Percentiles rank a stretch among this genome's conserved stretches.
phyloP scores from a whole-genome alignment of 352 stramenopile species.

The Phytophthora cactorum region DNA sequence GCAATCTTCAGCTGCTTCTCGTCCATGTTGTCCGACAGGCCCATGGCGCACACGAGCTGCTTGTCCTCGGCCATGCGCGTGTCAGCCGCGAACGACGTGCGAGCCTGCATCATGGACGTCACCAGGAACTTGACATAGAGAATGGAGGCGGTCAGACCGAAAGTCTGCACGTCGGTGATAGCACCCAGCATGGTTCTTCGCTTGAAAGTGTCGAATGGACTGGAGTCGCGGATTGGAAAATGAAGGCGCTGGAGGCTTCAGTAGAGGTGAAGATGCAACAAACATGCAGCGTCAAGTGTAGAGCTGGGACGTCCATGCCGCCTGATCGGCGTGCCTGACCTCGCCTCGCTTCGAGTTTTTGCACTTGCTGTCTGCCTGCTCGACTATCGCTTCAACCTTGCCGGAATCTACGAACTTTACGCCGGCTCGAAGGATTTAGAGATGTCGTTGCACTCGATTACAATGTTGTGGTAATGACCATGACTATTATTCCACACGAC shows the following conservation, averaged over 20 bases:
- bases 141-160: slow-evolving; percentile 37
- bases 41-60: slow-evolving; percentile 34
- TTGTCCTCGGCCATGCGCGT: slow-evolving; percentile 51
- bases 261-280: neutral
- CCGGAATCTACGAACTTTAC: no score
- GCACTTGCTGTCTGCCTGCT: neutral
- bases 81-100: slow-evolving; percentile 53
- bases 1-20: slow-evolving; percentile 33
- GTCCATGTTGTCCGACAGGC: slow-evolving; percentile 23
- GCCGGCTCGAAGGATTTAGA: no score
- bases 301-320: slow-evolving; percentile 5
- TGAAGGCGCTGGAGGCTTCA: neutral
- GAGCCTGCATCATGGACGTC: slow-evolving; percentile 53
- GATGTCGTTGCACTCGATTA: no score
- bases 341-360: slow-evolving; percentile 7
- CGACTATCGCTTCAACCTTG: neutral
- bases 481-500: no score
- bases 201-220: slow-evolving; percentile 6
- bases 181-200: slow-evolving; percentile 18
- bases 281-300: neutral
- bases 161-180: slow-evolving; percentile 37
- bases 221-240: slow-evolving; percentile 12
- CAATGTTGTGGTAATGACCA: no score
- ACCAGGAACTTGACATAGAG: slow-evolving; percentile 73
- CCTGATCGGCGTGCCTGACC: slow-evolving; percentile 28